phyloP scores from a whole-genome alignment of 2,329 filamentous ascomycete species.

The Penicillium sclerotiorum region DNA sequence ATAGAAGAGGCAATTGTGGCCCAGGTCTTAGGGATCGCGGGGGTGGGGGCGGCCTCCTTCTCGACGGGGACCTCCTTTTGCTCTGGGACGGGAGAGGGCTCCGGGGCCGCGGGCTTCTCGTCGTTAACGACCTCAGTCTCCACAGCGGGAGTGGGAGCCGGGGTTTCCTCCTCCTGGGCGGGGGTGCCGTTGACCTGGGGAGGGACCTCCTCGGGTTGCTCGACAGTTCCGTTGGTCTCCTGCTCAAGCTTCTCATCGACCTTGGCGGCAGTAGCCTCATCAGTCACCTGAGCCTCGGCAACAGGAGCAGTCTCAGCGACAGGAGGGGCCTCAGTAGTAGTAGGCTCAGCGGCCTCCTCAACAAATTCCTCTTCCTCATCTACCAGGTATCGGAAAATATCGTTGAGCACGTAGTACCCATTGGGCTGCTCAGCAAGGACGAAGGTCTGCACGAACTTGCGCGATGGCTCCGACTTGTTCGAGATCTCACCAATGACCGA shows the following conservation, averaged over 20 bases:
- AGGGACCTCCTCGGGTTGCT: conserved; percentile 31
- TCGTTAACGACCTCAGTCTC: conserved; percentile 46
- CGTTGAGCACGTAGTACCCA: conserved; percentile 97
- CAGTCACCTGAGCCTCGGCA: conserved; percentile 36
- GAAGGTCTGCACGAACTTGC: conserved; percentile 97
- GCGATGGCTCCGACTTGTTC: conserved; percentile 86
- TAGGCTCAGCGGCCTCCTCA: conserved; percentile 43
- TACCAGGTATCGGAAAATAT: conserved; percentile 92
- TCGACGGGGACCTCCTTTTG: conserved; percentile 52
- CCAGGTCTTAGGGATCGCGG: conserved; percentile 65
- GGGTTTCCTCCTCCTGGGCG: conserved; percentile 1
- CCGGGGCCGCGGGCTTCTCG: conserved; percentile 69
- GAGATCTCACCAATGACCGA: conserved; percentile 98
- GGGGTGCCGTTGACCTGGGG: conserved; percentile 40
- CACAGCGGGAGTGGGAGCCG: conserved; percentile 29
- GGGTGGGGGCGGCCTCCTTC: conserved; percentile 49
- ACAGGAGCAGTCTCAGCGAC: conserved; percentile 28
- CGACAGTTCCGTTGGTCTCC: conserved; percentile 50
- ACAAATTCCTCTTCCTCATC: conserved; percentile 69
- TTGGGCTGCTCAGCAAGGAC: conserved; percentile 94
- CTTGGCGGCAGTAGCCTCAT: conserved; percentile 51
- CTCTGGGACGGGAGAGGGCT: conserved; percentile 58
- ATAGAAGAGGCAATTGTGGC: conserved; percentile 58
- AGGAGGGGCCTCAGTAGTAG: conserved; percentile 49
- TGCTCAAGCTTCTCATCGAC: conserved; percentile 80